Percentiles rank a stretch among this genome's conserved stretches.
These are phyloP conservation scores for Globisporangium radiosum DNA, from an alignment of 352 stramenopile genomes.

Conservation along the genomic window DNA sequence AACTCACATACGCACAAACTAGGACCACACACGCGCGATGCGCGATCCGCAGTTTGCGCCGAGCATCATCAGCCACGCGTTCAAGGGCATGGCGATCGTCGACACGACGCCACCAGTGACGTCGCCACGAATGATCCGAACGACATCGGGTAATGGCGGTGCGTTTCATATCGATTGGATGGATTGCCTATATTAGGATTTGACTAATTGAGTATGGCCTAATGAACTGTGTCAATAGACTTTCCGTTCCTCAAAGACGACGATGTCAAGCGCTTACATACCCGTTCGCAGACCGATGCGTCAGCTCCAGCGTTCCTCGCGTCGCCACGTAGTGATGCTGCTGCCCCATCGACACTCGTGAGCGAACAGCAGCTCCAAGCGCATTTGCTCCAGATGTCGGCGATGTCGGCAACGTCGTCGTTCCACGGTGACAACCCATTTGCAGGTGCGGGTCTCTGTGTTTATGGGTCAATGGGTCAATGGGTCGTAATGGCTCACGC, in stretches of 20 bases:
- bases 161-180: background rate
- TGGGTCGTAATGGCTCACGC: background rate
- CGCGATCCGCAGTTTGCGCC: constrained; percentile 37
- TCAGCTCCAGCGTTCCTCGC: constrained; percentile 13
- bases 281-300: background rate
- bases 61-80: constrained; percentile 57
- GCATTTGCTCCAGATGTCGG: constrained; percentile 44
- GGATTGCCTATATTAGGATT: no score
- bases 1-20: background rate
- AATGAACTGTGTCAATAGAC: constrained; percentile 18
- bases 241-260: constrained; percentile 68
- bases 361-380: constrained; percentile 26
- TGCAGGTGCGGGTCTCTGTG: constrained; percentile 12
- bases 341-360: constrained; percentile 1
- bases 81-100: constrained; percentile 44
- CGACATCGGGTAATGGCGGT: constrained; percentile 65
- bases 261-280: constrained; percentile 18
- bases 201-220: no score
- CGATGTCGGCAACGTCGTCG: constrained; percentile 47
- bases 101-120: constrained; percentile 24
- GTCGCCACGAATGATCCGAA: constrained; percentile 54
- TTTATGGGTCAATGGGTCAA: background rate
- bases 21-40: constrained; percentile 18
- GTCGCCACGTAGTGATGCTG: constrained; percentile 2
- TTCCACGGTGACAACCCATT: constrained; percentile 60